A percentile compares a stretch with the other conserved stretches of the same genome.
Evolutionary conservation across 345 rosid species (phyloP).

Genomic region (Euphorbia pulcherrima): DNA sequence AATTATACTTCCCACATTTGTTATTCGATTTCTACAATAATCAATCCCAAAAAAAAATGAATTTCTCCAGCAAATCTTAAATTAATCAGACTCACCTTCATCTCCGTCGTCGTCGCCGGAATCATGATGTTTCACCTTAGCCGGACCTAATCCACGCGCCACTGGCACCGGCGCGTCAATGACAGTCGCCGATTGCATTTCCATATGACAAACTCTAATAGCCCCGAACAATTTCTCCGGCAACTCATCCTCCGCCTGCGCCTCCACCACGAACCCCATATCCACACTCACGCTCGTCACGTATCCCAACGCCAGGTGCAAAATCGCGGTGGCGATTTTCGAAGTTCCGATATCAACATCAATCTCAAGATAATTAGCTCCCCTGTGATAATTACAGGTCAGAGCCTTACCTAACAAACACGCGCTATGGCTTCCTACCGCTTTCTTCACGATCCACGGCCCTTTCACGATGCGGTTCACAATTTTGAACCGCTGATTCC

Average conservation of each 20-base stretch:
- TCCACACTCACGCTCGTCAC: slow-evolving; percentile 76
- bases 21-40: slow-evolving; percentile 26
- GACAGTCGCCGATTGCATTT: slow-evolving; percentile 65
- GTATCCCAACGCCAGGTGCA: slow-evolving; percentile 69
- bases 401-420: slow-evolving; percentile 79
- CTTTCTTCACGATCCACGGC: slow-evolving; percentile 75
- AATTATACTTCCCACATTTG: background rate
- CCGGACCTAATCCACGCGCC: slow-evolving; percentile 39
- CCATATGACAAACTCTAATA: slow-evolving; percentile 85
- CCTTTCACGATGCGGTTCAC: slow-evolving; percentile 89
- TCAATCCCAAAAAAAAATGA: slow-evolving; percentile 17
- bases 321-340: slow-evolving; percentile 62
- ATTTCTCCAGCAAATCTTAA: background rate
- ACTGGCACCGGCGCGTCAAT: slow-evolving; percentile 34
- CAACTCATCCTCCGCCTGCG: slow-evolving; percentile 69
- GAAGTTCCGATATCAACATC: slow-evolving; percentile 84
- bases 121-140: slow-evolving; percentile 60
- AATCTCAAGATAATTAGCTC: slow-evolving; percentile 73
- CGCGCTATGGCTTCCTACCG: slow-evolving; percentile 79
- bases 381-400: slow-evolving; percentile 75
- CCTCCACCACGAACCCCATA: slow-evolving; percentile 86
- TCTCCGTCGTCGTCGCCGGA: slow-evolving; percentile 38
- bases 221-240: slow-evolving; percentile 85
- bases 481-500: slow-evolving; percentile 86
- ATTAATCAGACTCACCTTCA: background rate